phyloP scores from a whole-genome alignment of 2,329 filamentous ascomycete genomes.

The Fusarium coicis region DNA sequence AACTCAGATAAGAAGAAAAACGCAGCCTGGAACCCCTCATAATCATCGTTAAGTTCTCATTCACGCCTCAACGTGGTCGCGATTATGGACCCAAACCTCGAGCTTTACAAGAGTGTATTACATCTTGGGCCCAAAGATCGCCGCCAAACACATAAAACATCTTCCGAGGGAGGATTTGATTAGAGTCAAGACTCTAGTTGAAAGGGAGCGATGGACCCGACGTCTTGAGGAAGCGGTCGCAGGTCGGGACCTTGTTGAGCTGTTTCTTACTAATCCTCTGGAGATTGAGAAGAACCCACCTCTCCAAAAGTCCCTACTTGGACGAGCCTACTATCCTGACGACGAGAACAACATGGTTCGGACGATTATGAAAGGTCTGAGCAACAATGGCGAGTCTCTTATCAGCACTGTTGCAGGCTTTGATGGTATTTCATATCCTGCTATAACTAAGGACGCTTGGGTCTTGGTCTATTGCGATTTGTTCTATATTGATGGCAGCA shows the following conservation, averaged over 20 bases:
- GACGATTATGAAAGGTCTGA: not conserved
- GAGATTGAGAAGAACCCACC: not conserved
- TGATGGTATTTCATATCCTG: not conserved
- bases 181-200: not conserved
- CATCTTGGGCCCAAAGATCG: not conserved
- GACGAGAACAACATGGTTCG: not conserved
- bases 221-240: not conserved
- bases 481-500: constrained; percentile 2
- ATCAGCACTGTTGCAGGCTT: not conserved
- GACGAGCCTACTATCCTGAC: not conserved
- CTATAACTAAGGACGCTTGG: constrained; percentile 13
- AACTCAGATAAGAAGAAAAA: not conserved
- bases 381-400: not conserved
- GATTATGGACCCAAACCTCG: constrained; percentile 11
- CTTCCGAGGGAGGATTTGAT: not conserved
- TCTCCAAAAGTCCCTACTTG: not conserved
- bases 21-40: not conserved
- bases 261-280: not conserved
- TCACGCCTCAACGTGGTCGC: not conserved
- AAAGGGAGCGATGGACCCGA: not conserved
- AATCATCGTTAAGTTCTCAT: not conserved
- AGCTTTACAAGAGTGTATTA: constrained; percentile 15
- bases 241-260: not conserved
- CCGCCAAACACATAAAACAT: not conserved
- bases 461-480: constrained; percentile 28